Conservation (phyloP, 1,139 yeast species). For the Yamadazyma trypodendri region DNA sequence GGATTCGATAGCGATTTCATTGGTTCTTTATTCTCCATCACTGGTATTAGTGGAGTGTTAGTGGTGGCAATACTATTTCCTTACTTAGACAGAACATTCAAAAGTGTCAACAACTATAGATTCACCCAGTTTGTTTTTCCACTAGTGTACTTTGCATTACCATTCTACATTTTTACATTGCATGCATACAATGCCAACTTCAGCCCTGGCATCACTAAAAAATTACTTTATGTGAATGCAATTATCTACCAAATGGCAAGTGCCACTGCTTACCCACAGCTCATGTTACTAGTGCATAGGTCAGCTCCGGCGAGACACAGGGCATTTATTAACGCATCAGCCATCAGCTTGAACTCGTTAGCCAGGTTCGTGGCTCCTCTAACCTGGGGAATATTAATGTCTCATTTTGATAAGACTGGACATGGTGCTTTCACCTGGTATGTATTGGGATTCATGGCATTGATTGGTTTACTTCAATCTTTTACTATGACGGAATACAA, state of each 20-base stretch:
- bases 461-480: conserved; percentile 31
- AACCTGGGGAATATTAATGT: conserved; percentile 56
- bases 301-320: conserved; percentile 48
- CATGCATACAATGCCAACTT: conserved; percentile 27
- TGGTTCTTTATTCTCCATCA: conserved; percentile 53
- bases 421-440: conserved; percentile 56
- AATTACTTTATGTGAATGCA: conserved; percentile 21
- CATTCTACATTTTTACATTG: conserved; percentile 48
- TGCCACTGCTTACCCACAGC: conserved; percentile 19
- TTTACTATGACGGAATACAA: conserved; percentile 27
- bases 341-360: conserved; percentile 49
- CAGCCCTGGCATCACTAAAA: conserved; percentile 24
- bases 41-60: conserved; percentile 57
- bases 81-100: conserved; percentile 48
- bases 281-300: conserved; percentile 43
- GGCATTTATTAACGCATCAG: conserved; percentile 50
- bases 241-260: conserved; percentile 38
- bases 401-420: conserved; percentile 41
- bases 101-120: conserved; percentile 45
- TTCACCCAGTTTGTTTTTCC: conserved; percentile 45
- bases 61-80: conserved; percentile 56
- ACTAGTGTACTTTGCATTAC: conserved; percentile 46
- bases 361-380: conserved; percentile 62
- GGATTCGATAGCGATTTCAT: conserved; percentile 43
- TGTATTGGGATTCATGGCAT: conserved; percentile 35